Conservation (phyloP, 2,329 filamentous ascomycete species). For the Curvularia lunata region DNA sequence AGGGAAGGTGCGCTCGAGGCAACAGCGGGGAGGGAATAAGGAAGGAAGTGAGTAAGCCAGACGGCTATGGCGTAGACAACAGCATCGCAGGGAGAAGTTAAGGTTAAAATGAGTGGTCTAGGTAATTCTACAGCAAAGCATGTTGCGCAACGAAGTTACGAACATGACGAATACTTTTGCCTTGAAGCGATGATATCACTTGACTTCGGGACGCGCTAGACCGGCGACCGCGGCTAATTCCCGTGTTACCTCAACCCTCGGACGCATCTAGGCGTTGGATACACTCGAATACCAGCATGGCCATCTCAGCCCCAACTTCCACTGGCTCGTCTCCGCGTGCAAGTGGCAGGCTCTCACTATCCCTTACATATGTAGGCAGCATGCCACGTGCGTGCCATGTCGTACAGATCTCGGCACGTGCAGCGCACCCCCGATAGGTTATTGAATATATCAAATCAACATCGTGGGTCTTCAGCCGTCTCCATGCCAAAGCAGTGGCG, state of each 20-base stretch:
- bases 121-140: neutral
- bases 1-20: slow-evolving; percentile 20
- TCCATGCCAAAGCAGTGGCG: neutral
- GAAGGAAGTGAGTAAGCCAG: neutral
- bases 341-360: neutral
- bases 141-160: slow-evolving; percentile 3
- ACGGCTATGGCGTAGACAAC: neutral
- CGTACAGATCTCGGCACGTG: neutral
- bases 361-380: neutral
- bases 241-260: slow-evolving; percentile 10
- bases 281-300: neutral
- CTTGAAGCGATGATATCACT: slow-evolving; percentile 30
- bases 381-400: neutral
- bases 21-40: slow-evolving; percentile 16
- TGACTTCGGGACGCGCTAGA: slow-evolving; percentile 22
- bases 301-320: neutral
- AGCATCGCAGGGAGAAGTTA: neutral
- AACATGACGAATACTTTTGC: slow-evolving; percentile 9
- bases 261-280: neutral
- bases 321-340: neutral
- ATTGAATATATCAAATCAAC: neutral
- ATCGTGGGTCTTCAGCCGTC: neutral
- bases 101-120: neutral
- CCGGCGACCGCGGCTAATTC: slow-evolving; percentile 18
- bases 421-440: neutral